Evolutionary conservation across 1,139 yeast species (phyloP), one percentile per base, ranked within the genome.

Genomic region (Hansenula sp.): DNA sequence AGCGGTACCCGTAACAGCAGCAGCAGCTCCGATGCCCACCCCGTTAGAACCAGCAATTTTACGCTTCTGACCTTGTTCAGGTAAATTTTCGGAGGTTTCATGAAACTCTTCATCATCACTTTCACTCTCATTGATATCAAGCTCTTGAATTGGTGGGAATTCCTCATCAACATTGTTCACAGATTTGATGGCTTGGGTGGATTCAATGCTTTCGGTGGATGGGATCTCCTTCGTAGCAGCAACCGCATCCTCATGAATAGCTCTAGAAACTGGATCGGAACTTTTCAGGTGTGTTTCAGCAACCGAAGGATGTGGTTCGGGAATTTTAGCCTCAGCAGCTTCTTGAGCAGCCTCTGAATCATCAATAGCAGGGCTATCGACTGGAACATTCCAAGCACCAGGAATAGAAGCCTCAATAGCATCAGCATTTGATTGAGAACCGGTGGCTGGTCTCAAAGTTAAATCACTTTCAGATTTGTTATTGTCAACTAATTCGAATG

Each of bases 121-220:
- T 17, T 77, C 77, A 52, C 80, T 77, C 50, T 83, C 89, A 48
- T 77, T 79, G 43, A 74, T 72, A 24, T 79, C 82, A 36, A 83
- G 64, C 53, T 84, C 88, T 53, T 74, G 71, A 41, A 84, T 80
- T 28, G 93, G 88, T 12, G 93, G 93, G 61, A 84, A 84, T 52
- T 84, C 90, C 15, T 72, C 73, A 18, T 69, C 62, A 40, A 57
- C 53, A 19, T 51, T 42, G 36, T 38, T 12, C 1, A 19, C 17
- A 9, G 30, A 16, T 21, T n/a, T 36, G 1, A 27, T 16, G 8
- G 47, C 33, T 7, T 41, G 43, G 10, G 37, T 33, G 10, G 50
- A 36, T 30, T 46, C 25, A 42, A 27, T 40, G 18, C 25, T 36
- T 9, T 18, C 31, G 10, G 24, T 13, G 12, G 24, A 24, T 28